Percentiles rank a stretch among this genome's conserved stretches.
phyloP scores from a whole-genome alignment of 1,139 yeast genomes.

The Geotrichum candidum region DNA sequence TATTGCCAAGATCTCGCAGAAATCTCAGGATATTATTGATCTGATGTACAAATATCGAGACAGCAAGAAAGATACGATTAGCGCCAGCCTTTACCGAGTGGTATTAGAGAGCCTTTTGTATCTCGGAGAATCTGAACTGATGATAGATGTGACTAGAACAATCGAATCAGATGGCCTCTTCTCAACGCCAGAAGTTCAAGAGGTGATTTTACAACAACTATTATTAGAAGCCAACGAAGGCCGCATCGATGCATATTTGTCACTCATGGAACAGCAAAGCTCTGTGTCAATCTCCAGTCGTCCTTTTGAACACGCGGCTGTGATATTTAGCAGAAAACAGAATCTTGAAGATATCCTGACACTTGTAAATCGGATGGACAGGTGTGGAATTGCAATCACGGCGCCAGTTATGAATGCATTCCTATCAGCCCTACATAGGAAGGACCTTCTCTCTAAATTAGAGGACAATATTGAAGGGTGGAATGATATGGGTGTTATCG shows the following conservation, averaged over 20 bases:
- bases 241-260: constrained; percentile 16
- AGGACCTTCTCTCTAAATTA: constrained; percentile 3
- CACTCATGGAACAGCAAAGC: constrained; percentile 12
- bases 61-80: not conserved
- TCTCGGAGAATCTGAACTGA: constrained; percentile 4
- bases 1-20: constrained; percentile 2
- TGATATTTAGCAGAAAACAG: constrained; percentile 2
- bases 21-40: constrained; percentile 7
- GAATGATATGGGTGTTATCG: constrained; percentile 8
- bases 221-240: constrained; percentile 12
- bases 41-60: constrained; percentile 9
- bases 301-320: constrained; percentile 16
- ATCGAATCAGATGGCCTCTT: constrained; percentile 8
- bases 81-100: constrained; percentile 7
- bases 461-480: constrained; percentile 14
- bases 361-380: constrained; percentile 9
- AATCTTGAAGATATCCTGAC: constrained; percentile 8
- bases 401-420: constrained; percentile 12
- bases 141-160: constrained; percentile 13
- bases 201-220: constrained; percentile 14
- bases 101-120: constrained; percentile 11
- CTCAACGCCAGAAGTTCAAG: constrained; percentile 4
- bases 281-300: constrained; percentile 1
- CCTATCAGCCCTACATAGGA: constrained; percentile 4
- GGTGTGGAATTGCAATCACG: constrained; percentile 5